Evolutionary conservation across 2,329 filamentous ascomycete species (phyloP).

Genomic region (Calonectria honghensis): DNA sequence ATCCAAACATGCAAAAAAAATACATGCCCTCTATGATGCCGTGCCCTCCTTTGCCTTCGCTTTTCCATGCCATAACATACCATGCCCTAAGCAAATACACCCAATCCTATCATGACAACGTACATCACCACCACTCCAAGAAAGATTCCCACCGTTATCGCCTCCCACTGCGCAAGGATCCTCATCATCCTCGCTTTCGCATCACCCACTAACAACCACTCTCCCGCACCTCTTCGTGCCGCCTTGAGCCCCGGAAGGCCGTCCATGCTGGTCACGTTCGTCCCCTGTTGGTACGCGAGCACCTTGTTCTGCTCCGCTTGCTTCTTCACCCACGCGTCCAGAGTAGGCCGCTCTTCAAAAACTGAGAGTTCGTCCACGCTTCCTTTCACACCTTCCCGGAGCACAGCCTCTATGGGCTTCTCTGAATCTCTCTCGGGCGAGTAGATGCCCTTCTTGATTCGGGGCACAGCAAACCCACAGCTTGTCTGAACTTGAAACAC

Average conservation of each 20-base stretch:
- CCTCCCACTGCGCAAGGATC: constrained; percentile 57
- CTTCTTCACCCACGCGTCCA: constrained; percentile 71
- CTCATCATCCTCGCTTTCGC: constrained; percentile 53
- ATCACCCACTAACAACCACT: constrained; percentile 68
- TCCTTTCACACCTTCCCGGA: constrained; percentile 51
- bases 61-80: constrained; percentile 42
- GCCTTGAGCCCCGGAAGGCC: constrained; percentile 74
- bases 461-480: constrained; percentile 79
- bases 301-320: constrained; percentile 69
- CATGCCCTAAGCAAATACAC: constrained; percentile 45
- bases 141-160: constrained; percentile 58
- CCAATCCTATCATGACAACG: constrained; percentile 51
- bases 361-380: constrained; percentile 62
- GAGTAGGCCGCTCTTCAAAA: constrained; percentile 73
- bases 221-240: constrained; percentile 70
- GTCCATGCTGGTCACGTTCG: constrained; percentile 75
- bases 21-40: constrained; percentile 49
- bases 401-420: constrained; percentile 50
- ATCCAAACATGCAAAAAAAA: constrained; percentile 45
- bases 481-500: constrained; percentile 80
- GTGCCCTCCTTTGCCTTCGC: constrained; percentile 14
- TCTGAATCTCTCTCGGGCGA: constrained; percentile 50
- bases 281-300: constrained; percentile 72
- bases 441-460: constrained; percentile 66
- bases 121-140: constrained; percentile 56